Conservation (phyloP, 768 basidiomycete species). For the Cubamyces lactineus region DNA sequence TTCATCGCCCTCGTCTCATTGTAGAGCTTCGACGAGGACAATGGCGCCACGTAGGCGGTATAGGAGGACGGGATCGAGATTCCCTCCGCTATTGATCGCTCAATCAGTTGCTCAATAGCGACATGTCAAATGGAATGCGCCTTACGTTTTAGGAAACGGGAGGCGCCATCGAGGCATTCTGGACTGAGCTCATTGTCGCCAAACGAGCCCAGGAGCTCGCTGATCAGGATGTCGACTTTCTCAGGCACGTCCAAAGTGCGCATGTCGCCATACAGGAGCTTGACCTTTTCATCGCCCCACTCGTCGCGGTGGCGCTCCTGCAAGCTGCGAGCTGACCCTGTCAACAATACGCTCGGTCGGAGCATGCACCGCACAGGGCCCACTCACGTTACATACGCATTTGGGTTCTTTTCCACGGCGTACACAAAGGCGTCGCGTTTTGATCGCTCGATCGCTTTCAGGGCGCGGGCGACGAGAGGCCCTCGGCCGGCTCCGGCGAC, state of each 20-base stretch:
- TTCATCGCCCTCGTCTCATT: slow-evolving; percentile 74
- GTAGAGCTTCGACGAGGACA: slow-evolving; percentile 92
- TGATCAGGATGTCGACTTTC: slow-evolving; percentile 89
- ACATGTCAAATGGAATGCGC: slow-evolving; percentile 20
- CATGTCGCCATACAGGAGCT: slow-evolving; percentile 96
- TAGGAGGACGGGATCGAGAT: slow-evolving; percentile 98
- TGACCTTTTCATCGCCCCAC: slow-evolving; percentile 75
- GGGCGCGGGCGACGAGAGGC: slow-evolving; percentile 84
- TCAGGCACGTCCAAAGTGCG: slow-evolving; percentile 81
- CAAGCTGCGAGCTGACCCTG: slow-evolving; percentile 52
- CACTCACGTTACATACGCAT: slow-evolving; percentile 91
- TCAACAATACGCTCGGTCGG: slow-evolving; percentile 5
- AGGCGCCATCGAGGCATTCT: slow-evolving; percentile 95
- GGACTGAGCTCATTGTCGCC: slow-evolving; percentile 99
- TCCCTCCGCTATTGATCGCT: slow-evolving; percentile 65
- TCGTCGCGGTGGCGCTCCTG: slow-evolving; percentile 81
- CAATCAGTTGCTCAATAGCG: background rate
- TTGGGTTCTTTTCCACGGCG: slow-evolving; percentile 96
- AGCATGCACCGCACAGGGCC: background rate
- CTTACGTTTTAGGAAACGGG: slow-evolving; percentile 90
- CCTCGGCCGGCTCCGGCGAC: slow-evolving; percentile 96
- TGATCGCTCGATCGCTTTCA: slow-evolving; percentile 74
- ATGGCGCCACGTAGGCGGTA: slow-evolving; percentile 90
- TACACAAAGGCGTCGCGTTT: slow-evolving; percentile 68
- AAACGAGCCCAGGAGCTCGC: slow-evolving; percentile 95